Base-by-base conservation (phyloP, 148 eudicot genomes). In the Silene latifolia region DNA sequence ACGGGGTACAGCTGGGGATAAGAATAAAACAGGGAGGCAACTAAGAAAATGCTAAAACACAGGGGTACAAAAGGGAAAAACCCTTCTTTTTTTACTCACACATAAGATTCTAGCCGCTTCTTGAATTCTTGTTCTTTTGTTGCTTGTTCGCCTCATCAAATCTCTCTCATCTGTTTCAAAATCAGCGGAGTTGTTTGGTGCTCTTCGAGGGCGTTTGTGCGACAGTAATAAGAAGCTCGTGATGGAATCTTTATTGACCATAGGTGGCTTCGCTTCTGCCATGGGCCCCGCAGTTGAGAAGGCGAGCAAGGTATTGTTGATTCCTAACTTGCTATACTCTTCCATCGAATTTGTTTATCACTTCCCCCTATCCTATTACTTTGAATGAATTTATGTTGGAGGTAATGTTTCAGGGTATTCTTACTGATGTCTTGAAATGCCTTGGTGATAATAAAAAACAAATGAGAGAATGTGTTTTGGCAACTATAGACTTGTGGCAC, bases 371-470 rank as follows among this genome's bases (percentile, higher is more conserved):
- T 7, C 4, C 0, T 20, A 44, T 20, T 7, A 63, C n/a, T 35
- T 29, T 13, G 6, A 65, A n/a, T 51, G 27, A 75, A 58, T 24
- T 71, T 15, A 66, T 76, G 17, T 42, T 42, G 69, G 61, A 60
- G 14, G 74, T 66, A 15, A 72, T 80, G 57, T 74, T 73, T 79
- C 88, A 96, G 99, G 99, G 99, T 15, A 89, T 96, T 86, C 86
- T 96, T n/a, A 85, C 91, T 11, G 99, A 96, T 82, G 84, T 96
- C 59, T 82, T 96, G 88, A 96, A 96, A 86, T 90, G 99, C 84
- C 99, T 96, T 75, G 87, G 98, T 60, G 99, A 96, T 86, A 96
- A 96, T 70, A 96, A 96, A 85, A 96, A 96, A 85, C 90, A 90
- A 76, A 92, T 96, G 99, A 82, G 99, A 86, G 99, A 96, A 80